Conservation (phyloP, 1,139 yeast species). For the Candida buenavistaensis region DNA sequence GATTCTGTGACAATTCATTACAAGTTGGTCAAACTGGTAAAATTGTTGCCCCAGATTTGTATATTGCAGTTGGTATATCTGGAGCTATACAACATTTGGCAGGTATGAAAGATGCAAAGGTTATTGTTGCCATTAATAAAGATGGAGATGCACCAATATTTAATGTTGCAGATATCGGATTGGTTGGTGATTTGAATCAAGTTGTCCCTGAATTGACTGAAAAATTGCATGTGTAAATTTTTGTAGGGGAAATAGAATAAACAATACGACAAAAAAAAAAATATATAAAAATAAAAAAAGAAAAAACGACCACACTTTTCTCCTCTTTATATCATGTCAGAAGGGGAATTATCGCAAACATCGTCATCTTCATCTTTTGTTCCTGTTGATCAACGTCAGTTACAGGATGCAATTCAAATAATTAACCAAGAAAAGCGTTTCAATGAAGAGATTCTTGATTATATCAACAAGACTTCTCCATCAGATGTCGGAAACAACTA, state of each 20-base stretch:
- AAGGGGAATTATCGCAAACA: slow-evolving; percentile 9
- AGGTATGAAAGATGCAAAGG: slow-evolving; percentile 96
- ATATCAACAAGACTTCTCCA: slow-evolving; percentile 37
- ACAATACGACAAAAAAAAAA: not conserved
- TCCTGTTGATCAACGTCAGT: slow-evolving; percentile 36
- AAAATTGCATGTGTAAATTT: slow-evolving; percentile 36
- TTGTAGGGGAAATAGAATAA: not conserved
- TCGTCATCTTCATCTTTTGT: slow-evolving; percentile 42
- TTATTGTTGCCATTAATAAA: slow-evolving; percentile 91
- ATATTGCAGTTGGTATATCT: slow-evolving; percentile 89
- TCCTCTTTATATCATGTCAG: not conserved
- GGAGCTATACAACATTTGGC: slow-evolving; percentile 99
- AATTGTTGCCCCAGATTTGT: slow-evolving; percentile 94
- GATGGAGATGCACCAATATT: slow-evolving; percentile 94
- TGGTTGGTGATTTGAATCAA: slow-evolving; percentile 86
- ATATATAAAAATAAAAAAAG: not conserved
- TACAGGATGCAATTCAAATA: slow-evolving; percentile 58
- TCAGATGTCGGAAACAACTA: slow-evolving; percentile 63
- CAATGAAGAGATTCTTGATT: slow-evolving; percentile 39
- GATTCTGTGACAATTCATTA: slow-evolving; percentile 93
- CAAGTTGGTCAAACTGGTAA: slow-evolving; percentile 99
- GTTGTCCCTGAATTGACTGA: slow-evolving; percentile 84
- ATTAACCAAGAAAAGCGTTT: slow-evolving; percentile 77
- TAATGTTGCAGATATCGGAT: slow-evolving; percentile 85
- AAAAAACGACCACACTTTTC: slow-evolving; percentile 2